Percentiles rank a stretch among this genome's conserved stretches.
Conservation (phyloP, 768 basidiomycete genomes). For the Agaricus bisporus region DNA sequence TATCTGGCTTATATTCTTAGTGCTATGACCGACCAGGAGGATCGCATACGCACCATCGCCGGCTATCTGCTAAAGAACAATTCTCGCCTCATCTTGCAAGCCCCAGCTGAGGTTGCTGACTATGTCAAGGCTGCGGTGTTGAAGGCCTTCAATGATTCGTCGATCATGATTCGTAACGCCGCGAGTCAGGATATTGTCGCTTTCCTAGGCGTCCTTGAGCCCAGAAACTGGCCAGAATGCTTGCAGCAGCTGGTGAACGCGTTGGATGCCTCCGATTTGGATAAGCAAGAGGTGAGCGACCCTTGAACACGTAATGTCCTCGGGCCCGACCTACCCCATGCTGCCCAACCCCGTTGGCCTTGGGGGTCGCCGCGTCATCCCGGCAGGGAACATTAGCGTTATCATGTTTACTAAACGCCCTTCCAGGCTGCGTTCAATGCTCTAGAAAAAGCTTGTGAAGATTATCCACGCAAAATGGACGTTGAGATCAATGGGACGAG, state of each 20-base stretch:
- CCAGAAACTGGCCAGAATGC: constrained; percentile 94
- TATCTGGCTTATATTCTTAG: constrained; percentile 95
- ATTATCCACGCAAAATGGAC: constrained; percentile 93
- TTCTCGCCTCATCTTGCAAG: constrained; percentile 67
- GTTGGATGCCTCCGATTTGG: constrained; percentile 68
- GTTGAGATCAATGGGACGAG: constrained; percentile 90
- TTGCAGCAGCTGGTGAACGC: constrained; percentile 77
- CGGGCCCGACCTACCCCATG: not conserved
- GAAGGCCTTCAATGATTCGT: constrained; percentile 73
- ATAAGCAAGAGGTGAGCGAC: constrained; percentile 77
- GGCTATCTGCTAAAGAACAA: constrained; percentile 98
- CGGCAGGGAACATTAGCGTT: not conserved
- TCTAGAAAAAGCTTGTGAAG: constrained; percentile 93
- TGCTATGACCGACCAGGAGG: constrained; percentile 74
- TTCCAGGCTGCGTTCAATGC: constrained; percentile 85
- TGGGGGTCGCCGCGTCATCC: not conserved
- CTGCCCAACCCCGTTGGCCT: not conserved
- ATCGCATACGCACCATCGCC: constrained; percentile 91
- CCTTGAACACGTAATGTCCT: constrained; percentile 7
- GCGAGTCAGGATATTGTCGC: constrained; percentile 91
- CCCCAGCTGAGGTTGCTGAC: constrained; percentile 57
- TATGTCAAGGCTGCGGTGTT: constrained; percentile 76
- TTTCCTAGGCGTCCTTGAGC: constrained; percentile 82
- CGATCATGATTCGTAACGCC: constrained; percentile 88
- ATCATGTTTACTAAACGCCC: constrained; percentile 11